Evolutionary conservation across 352 stramenopile genomes (phyloP).

Genomic region (Pythium phragmiticola): DNA sequence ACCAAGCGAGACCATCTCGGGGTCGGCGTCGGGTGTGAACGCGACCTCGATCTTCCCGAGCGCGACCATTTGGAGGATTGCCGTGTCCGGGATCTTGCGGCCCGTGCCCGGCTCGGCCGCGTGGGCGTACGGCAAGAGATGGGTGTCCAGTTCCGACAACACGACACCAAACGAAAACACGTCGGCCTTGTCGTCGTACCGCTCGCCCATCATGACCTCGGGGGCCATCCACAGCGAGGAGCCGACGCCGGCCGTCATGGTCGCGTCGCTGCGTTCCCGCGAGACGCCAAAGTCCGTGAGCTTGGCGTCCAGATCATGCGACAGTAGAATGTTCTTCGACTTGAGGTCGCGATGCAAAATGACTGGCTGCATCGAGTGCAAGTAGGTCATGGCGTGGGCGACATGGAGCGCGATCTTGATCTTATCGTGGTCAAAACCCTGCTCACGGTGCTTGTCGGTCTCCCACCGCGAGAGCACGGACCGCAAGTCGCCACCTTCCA

Average conservation of each 20-base stretch:
- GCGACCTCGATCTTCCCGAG: no score
- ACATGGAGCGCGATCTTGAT: conserved; percentile 38
- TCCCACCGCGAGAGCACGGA: conserved; percentile 8
- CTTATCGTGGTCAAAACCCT: conserved; percentile 38
- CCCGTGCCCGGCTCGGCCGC: background rate
- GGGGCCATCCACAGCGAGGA: no score
- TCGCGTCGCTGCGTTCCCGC: no score
- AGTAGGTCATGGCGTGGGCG: conserved; percentile 19
- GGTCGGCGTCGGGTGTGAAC: no score
- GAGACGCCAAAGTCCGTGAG: conserved; percentile 43
- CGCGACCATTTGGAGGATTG: no score
- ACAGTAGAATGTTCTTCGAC: conserved; percentile 21
- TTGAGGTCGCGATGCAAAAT: no score
- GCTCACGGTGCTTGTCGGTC: background rate
- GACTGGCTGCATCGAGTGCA: conserved; percentile 17
- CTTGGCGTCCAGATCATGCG: conserved; percentile 27
- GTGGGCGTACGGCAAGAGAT: conserved; percentile 35
- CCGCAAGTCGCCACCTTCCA: conserved; percentile 41
- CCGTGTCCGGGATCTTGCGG: background rate
- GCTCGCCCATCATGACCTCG: no score
- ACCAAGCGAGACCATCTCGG: no score
- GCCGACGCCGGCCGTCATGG: no score
- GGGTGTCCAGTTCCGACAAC: conserved; percentile 17
- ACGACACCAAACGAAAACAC: conserved; percentile 17
- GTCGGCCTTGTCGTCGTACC: conserved; percentile 17